Conservation (phyloP, 768 basidiomycete species). For the Pleurotus eryngii region DNA sequence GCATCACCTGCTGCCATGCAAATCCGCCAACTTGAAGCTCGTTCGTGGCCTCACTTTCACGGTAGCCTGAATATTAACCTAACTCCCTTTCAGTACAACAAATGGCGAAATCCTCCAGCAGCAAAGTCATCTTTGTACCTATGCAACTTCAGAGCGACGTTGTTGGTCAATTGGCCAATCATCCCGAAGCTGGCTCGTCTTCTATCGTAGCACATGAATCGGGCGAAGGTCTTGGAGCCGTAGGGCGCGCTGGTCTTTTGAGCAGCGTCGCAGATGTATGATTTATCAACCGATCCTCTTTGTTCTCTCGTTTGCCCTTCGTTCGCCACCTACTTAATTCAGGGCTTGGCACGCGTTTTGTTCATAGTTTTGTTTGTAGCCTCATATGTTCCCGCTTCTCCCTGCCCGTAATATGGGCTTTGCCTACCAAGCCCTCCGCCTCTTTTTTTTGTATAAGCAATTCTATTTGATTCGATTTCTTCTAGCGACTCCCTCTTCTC, state of each 20-base stretch:
- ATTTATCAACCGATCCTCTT: slow-evolving; percentile 6
- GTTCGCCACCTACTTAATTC: too few relatives aligned
- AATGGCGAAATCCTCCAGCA: slow-evolving; percentile 87
- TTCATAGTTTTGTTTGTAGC: too few relatives aligned
- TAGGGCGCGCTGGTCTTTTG: slow-evolving; percentile 50
- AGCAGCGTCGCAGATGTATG: slow-evolving; percentile 46
- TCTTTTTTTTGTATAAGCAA: too few relatives aligned
- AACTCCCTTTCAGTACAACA: slow-evolving; percentile 57
- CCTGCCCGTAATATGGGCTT: too few relatives aligned
- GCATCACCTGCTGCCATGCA: slow-evolving; percentile 97
- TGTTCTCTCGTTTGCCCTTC: too few relatives aligned
- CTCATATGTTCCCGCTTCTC: too few relatives aligned
- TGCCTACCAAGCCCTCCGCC: too few relatives aligned
- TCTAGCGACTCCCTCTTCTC: too few relatives aligned
- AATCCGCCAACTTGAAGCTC: slow-evolving; percentile 92
- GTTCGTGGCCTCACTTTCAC: slow-evolving; percentile 28
- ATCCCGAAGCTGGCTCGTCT: slow-evolving; percentile 1
- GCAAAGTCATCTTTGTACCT: slow-evolving; percentile 93
- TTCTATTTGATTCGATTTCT: too few relatives aligned
- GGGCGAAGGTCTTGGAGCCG: slow-evolving; percentile 36
- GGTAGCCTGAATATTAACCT: neutral
- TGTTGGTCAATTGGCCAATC: slow-evolving; percentile 41
- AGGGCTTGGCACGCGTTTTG: too few relatives aligned
- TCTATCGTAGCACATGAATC: slow-evolving; percentile 29
- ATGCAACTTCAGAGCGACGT: slow-evolving; percentile 86